Conservation (phyloP, 495 filamentous ascomycete genomes). For the Cercophora samala region DNA sequence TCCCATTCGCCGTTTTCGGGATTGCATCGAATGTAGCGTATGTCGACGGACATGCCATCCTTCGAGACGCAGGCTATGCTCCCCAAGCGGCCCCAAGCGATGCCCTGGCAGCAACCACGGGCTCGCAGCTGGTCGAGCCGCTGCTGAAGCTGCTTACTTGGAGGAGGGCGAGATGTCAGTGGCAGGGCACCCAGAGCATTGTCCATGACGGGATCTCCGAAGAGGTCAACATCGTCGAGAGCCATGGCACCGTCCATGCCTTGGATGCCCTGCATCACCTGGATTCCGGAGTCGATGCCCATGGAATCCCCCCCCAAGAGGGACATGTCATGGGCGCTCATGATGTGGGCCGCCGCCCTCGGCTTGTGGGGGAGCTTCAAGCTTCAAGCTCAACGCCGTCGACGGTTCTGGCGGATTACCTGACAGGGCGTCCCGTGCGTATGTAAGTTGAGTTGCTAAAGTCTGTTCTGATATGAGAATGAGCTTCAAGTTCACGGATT, state of each 20-base stretch:
- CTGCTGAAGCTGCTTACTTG: constrained; percentile 64
- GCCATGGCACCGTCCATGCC: constrained; percentile 40
- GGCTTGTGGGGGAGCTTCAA: neutral
- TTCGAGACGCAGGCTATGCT: constrained; percentile 78
- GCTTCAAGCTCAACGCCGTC: neutral
- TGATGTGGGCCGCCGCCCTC: constrained; percentile 7
- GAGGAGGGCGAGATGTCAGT: constrained; percentile 44
- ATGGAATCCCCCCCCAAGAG: constrained; percentile 31
- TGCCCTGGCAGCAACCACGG: constrained; percentile 78
- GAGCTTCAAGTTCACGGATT: neutral
- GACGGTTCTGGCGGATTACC: neutral
- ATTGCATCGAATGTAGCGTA: constrained; percentile 68
- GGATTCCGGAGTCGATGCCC: constrained; percentile 9
- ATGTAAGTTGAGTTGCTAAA: neutral
- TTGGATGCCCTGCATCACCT: constrained; percentile 24
- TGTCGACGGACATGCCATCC: constrained; percentile 63
- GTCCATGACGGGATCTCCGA: constrained; percentile 60
- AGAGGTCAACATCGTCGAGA: constrained; percentile 71
- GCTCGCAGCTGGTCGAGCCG: constrained; percentile 75
- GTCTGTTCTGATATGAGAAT: neutral
- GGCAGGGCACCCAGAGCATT: constrained; percentile 49
- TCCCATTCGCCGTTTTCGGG: constrained; percentile 70
- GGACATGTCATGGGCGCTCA: constrained; percentile 37
- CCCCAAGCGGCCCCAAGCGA: constrained; percentile 87
- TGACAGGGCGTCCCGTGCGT: neutral